These are phyloP conservation scores for Penicillium bialowiezense DNA, from an alignment of 495 filamentous ascomycete species.

Conservation along the genomic window DNA sequence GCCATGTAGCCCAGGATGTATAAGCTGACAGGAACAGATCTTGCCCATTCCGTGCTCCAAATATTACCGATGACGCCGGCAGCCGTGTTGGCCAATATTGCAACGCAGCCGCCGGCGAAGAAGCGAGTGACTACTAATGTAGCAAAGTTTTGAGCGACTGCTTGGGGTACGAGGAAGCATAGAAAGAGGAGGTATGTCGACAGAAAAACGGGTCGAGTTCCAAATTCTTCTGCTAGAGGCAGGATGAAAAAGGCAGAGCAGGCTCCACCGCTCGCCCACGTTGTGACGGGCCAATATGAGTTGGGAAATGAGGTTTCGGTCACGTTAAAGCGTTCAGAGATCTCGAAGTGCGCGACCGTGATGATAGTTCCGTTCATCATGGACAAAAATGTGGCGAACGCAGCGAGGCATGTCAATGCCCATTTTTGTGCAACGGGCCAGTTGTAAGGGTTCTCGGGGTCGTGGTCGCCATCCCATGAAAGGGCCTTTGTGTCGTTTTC, in stretches of 20 bases:
- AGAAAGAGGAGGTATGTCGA: constrained; percentile 40
- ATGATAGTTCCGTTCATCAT: constrained; percentile 45
- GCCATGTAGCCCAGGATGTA: constrained; percentile 42
- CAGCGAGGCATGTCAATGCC: constrained; percentile 22
- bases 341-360: constrained; percentile 33
- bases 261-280: constrained; percentile 49
- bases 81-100: constrained; percentile 44
- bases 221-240: constrained; percentile 51
- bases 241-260: constrained; percentile 44
- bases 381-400: constrained; percentile 27
- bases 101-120: constrained; percentile 43
- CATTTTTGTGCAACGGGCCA: constrained; percentile 51
- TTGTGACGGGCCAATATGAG: constrained; percentile 49
- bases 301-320: constrained; percentile 46
- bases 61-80: constrained; percentile 46
- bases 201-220: constrained; percentile 45
- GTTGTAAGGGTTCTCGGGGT: constrained; percentile 57
- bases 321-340: constrained; percentile 38
- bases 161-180: constrained; percentile 45
- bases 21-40: constrained; percentile 43
- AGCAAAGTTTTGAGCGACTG: constrained; percentile 46
- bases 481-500: not conserved
- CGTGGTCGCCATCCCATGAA: constrained; percentile 49
- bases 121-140: constrained; percentile 45
- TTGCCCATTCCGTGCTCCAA: constrained; percentile 34